Evolutionary conservation across 805 yeast genomes (phyloP), one percentile per base, ranked within the genome.

Genomic region (Wickerhamiella shivajii): DNA sequence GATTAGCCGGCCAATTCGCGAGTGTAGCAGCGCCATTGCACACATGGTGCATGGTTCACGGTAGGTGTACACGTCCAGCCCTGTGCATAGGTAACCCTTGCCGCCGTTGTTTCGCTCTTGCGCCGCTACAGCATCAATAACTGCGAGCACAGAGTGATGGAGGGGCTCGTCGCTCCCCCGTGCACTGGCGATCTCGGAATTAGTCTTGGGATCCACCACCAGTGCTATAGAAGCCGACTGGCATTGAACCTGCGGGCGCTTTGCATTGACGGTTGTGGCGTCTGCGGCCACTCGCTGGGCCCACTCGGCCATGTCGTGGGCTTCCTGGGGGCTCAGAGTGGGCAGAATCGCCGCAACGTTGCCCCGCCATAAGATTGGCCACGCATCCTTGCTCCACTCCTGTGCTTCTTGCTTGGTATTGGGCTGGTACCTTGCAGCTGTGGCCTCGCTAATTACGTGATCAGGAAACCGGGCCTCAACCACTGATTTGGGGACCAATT

Each of bases 41-140:
- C 98, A 90, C 96, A 87, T 90, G 0, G 81, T 69, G 48, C 98
- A 90, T 0, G 98, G 98, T 53, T 90, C 98, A 51, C 84, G 93
- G 0, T 94, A 77, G 1, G 92, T 78, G 49, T 78, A 83, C 0
- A 90, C 83, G 40, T 79, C 74, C 43, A 72, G 65, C 34, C 74
- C 69, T 22, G 76, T 67, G 50, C 97, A 85, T 2, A 90, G 62
- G 49, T 90, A 90, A 19, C 34, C 38, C 16, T 20, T 12, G 4
- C 20, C 31, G 19, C 25, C 31, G 27, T 25, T n/a, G 23, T 43
- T 36, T 27, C 77, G 56, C 30, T 65, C 54, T 10, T 46, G 31
- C 17, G 53, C 50, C 7, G 65, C 66, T 8, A 87, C 73, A 4
- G 83, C 79, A 11, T 55, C 52, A 79, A 87, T 79, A 3, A 79